A percentile compares a stretch with the other conserved stretches of the same genome.
These are phyloP conservation scores for Trametes cinnabarina DNA, from an alignment of 768 basidiomycete species.

Conservation along the genomic window DNA sequence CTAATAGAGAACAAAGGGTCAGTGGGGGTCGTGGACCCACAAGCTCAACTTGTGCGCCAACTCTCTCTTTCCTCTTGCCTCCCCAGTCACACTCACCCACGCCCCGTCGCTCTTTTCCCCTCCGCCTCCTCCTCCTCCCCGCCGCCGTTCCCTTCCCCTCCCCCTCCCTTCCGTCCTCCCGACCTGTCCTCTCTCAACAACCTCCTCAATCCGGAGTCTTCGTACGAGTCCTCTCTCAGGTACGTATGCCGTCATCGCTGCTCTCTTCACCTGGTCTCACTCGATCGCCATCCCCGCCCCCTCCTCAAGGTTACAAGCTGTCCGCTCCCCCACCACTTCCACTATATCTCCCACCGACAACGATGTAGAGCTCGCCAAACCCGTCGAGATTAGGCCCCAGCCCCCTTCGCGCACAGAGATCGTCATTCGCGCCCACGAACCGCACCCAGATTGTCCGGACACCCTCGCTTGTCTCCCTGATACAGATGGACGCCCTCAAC, in stretches of 20 bases:
- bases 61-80: conserved; percentile 24
- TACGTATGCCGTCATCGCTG: conserved; percentile 6
- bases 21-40: conserved; percentile 27
- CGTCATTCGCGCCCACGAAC: conserved; percentile 26
- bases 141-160: conserved; percentile 4
- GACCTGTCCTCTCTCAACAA: conserved; percentile 28
- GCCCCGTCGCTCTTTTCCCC: conserved; percentile 7
- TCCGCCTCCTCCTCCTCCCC: conserved; percentile 15
- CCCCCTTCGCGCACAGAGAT: conserved; percentile 17
- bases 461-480: conserved; percentile 75
- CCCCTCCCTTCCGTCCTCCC: conserved; percentile 4
- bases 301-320: conserved; percentile 13
- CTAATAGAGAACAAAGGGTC: conserved; percentile 25
- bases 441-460: conserved; percentile 78
- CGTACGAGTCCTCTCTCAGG: conserved; percentile 25
- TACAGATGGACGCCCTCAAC: conserved; percentile 75
- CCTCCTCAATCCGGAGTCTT: conserved; percentile 30
- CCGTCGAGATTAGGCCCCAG: conserved; percentile 5
- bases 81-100: conserved; percentile 19
- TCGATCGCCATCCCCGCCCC: not conserved
- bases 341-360: conserved; percentile 20
- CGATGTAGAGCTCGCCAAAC: not conserved
- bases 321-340: conserved; percentile 20
- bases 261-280: conserved; percentile 9
- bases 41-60: conserved; percentile 26